Percentiles rank a stretch among this genome's conserved stretches.
These are phyloP conservation scores for Auricularia sp. DNA, from an alignment of 768 basidiomycete species.

Conservation along the genomic window DNA sequence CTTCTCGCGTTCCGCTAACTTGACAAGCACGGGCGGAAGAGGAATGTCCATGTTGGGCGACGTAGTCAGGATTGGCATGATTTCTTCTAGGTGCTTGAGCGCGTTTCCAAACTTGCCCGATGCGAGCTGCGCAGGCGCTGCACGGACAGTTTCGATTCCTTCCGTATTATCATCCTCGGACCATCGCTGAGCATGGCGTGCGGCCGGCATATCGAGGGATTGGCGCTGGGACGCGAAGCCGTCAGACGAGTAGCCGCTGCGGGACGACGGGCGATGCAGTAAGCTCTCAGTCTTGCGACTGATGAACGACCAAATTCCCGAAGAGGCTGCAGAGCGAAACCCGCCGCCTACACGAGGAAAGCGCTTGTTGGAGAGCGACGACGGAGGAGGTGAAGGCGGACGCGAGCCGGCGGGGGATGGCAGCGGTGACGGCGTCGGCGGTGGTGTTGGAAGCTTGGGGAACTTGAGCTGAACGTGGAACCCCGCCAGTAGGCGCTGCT, in stretches of 20 bases:
- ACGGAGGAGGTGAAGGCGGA: not conserved
- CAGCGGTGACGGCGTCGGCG: slow-evolving; percentile 1
- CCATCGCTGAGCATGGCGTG: not conserved
- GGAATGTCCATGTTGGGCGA: not conserved
- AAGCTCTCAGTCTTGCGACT: slow-evolving; percentile 27
- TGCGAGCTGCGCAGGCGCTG: not conserved
- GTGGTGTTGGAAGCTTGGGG: slow-evolving; percentile 15
- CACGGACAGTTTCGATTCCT: not conserved
- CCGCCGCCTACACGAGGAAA: slow-evolving; percentile 9
- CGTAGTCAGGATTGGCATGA: not conserved
- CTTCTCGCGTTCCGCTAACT: slow-evolving; percentile 43
- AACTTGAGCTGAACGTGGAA: slow-evolving; percentile 40
- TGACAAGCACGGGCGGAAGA: slow-evolving; percentile 28
- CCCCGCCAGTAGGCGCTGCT: slow-evolving; percentile 46
- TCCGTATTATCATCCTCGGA: not conserved
- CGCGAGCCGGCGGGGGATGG: not conserved
- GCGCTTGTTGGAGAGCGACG: slow-evolving; percentile 4
- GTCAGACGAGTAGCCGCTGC: not conserved
- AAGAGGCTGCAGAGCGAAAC: slow-evolving; percentile 13
- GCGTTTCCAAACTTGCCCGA: not conserved
- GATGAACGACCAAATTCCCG: slow-evolving; percentile 28
- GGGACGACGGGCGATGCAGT: slow-evolving; percentile 13
- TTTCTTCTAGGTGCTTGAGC: not conserved
- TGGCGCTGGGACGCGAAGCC: not conserved
- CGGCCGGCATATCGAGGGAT: not conserved